phyloP scores from a whole-genome alignment of 2,329 filamentous ascomycete species.

The Eutypa lata region DNA sequence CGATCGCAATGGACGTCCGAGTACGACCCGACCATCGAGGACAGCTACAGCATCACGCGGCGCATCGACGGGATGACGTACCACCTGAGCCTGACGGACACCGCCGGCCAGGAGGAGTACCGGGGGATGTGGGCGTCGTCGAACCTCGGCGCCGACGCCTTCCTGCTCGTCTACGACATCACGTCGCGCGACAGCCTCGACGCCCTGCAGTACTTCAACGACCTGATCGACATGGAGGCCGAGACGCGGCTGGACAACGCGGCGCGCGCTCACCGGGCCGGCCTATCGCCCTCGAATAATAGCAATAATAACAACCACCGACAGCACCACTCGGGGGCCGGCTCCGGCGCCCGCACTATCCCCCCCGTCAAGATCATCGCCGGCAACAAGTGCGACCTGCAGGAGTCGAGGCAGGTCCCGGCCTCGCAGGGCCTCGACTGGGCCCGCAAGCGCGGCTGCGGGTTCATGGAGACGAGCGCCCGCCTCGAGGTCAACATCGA shows the following conservation, averaged over 20 bases:
- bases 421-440: constrained; percentile 72
- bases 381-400: constrained; percentile 82
- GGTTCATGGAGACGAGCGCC: constrained; percentile 88
- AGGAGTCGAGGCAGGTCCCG: constrained; percentile 65
- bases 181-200: constrained; percentile 66
- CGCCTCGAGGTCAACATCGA: constrained; percentile 84
- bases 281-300: constrained; percentile 34
- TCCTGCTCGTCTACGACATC: constrained; percentile 86
- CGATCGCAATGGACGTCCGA: constrained; percentile 81
- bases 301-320: no score
- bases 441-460: constrained; percentile 69
- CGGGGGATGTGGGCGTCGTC: constrained; percentile 80
- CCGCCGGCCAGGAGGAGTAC: constrained; percentile 87
- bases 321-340: constrained; percentile 19
- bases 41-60: constrained; percentile 81
- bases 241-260: constrained; percentile 66
- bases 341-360: constrained; percentile 47
- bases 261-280: constrained; percentile 43
- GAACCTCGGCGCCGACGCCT: constrained; percentile 77
- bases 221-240: constrained; percentile 79
- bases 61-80: constrained; percentile 77
- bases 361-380: constrained; percentile 79
- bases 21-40: constrained; percentile 78
- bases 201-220: constrained; percentile 74
- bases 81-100: constrained; percentile 77